Percentiles rank a stretch among this genome's conserved stretches.
phyloP scores from a whole-genome alignment of 768 basidiomycete genomes.

The Serendipita sp. region DNA sequence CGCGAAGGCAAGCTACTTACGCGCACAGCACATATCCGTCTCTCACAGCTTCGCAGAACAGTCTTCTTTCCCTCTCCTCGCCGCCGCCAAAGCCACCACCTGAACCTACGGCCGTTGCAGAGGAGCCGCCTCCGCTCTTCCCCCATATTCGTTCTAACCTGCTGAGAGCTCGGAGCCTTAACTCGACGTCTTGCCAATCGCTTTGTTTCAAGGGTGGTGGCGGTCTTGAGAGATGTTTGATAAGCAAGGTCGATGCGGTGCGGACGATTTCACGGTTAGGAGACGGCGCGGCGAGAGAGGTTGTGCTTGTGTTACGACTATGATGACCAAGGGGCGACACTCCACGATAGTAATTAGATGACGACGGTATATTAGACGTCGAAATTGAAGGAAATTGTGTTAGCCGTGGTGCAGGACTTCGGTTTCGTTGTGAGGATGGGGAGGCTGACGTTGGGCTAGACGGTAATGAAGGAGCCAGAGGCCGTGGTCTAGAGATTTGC shows the following conservation, averaged over 20 bases:
- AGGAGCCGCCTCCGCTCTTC: constrained; percentile 27
- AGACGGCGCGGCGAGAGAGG: constrained; percentile 32
- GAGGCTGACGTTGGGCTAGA: constrained; percentile 6
- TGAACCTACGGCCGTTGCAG: constrained; percentile 23
- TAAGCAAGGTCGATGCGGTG: constrained; percentile 42
- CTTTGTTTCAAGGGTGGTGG: constrained; percentile 37
- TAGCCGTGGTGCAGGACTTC: background rate
- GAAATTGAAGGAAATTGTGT: constrained; percentile 7
- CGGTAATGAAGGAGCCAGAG: background rate
- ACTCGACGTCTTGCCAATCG: constrained; percentile 66
- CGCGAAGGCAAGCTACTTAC: constrained; percentile 34
- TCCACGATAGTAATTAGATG: constrained; percentile 24
- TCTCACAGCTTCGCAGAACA: constrained; percentile 57
- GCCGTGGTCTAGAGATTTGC: constrained; percentile 1
- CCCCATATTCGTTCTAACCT: constrained; percentile 66
- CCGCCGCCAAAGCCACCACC: constrained; percentile 23
- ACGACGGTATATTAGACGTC: constrained; percentile 9
- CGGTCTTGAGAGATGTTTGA: constrained; percentile 47
- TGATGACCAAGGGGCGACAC: constrained; percentile 21
- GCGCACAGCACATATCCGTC: constrained; percentile 84
- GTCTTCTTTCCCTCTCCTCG: constrained; percentile 57
- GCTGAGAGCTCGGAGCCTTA: constrained; percentile 38
- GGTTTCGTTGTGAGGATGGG: constrained; percentile 4
- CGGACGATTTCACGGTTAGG: constrained; percentile 56
- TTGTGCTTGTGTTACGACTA: constrained; percentile 42